Evolutionary conservation across 345 rosid species (phyloP).

Genomic region (Arabidopsis suecica): DNA sequence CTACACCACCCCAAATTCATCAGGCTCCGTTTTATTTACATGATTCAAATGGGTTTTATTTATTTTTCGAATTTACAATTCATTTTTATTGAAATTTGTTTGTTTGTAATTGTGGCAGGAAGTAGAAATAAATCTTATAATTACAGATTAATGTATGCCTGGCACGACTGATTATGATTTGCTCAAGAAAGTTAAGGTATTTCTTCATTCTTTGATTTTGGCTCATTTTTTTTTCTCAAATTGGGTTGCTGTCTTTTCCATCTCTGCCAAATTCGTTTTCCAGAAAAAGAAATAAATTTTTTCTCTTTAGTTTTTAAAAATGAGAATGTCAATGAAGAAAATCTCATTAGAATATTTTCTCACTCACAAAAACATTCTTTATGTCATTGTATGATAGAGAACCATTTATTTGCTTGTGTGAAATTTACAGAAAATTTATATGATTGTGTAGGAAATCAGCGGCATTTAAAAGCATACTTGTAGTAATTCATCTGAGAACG

Average conservation of each 20-base stretch:
- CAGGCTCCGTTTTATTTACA: constrained; percentile 17
- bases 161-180: constrained; percentile 97
- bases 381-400: too few species aligned
- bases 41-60: neutral
- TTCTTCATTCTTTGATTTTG: constrained; percentile 5
- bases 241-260: neutral
- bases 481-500: constrained; percentile 90
- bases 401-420: neutral
- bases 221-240: too few species aligned
- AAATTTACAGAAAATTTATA: neutral
- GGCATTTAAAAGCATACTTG: constrained; percentile 74
- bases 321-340: too few species aligned
- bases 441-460: constrained; percentile 61
- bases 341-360: too few species aligned
- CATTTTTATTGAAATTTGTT: neutral
- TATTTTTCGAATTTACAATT: too few species aligned
- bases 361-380: too few species aligned
- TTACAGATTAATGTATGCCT: constrained; percentile 71
- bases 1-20: constrained; percentile 48
- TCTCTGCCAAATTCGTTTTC: constrained; percentile 27
- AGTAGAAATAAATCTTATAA: too few species aligned
- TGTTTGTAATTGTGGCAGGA: neutral
- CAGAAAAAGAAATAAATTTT: constrained; percentile 23
- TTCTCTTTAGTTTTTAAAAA: neutral
- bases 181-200: constrained; percentile 77